Percentiles rank a stretch among this genome's conserved stretches.
These are phyloP conservation scores for Hypericum perforatum DNA, from an alignment of 345 rosid genomes.

Conservation along the genomic window DNA sequence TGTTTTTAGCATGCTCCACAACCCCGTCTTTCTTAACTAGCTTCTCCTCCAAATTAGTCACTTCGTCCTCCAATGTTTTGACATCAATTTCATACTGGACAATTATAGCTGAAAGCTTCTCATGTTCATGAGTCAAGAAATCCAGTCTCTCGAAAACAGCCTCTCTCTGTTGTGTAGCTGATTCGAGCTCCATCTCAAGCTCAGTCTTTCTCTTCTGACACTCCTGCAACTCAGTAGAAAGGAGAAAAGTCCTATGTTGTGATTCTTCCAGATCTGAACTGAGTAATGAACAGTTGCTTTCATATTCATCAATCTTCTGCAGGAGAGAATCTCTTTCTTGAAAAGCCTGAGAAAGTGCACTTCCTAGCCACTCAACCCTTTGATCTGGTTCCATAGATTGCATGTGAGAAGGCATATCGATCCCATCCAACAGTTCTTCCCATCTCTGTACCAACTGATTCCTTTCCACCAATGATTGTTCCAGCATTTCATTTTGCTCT, in stretches of 20 bases:
- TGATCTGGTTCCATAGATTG: slow-evolving; percentile 63
- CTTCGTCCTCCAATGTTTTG: slow-evolving; percentile 42
- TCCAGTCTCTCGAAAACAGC: slow-evolving; percentile 54
- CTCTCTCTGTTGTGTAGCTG: slow-evolving; percentile 37
- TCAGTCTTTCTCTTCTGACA: slow-evolving; percentile 29
- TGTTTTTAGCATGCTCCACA: slow-evolving; percentile 34
- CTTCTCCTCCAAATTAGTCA: slow-evolving; percentile 39
- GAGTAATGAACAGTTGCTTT: slow-evolving; percentile 45
- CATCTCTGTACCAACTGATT: slow-evolving; percentile 77
- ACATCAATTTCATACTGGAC: slow-evolving; percentile 48
- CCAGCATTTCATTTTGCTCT: slow-evolving; percentile 97
- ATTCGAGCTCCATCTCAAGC: slow-evolving; percentile 44
- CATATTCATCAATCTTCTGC: slow-evolving; percentile 53
- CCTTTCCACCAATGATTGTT: slow-evolving; percentile 89
- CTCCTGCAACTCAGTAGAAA: slow-evolving; percentile 13
- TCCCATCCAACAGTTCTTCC: slow-evolving; percentile 68
- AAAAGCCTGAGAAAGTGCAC: slow-evolving; percentile 52
- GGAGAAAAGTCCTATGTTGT: slow-evolving; percentile 17
- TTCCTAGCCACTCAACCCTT: slow-evolving; percentile 80
- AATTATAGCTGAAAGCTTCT: slow-evolving; percentile 32
- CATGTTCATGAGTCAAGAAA: slow-evolving; percentile 31
- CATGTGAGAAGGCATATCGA: slow-evolving; percentile 61
- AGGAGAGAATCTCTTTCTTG: slow-evolving; percentile 50
- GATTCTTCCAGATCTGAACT: slow-evolving; percentile 63
- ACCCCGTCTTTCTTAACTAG: slow-evolving; percentile 38